Percentiles rank a stretch among this genome's conserved stretches.
Conservation (phyloP, 352 stramenopile species). For the Plasmopara halstedii region DNA sequence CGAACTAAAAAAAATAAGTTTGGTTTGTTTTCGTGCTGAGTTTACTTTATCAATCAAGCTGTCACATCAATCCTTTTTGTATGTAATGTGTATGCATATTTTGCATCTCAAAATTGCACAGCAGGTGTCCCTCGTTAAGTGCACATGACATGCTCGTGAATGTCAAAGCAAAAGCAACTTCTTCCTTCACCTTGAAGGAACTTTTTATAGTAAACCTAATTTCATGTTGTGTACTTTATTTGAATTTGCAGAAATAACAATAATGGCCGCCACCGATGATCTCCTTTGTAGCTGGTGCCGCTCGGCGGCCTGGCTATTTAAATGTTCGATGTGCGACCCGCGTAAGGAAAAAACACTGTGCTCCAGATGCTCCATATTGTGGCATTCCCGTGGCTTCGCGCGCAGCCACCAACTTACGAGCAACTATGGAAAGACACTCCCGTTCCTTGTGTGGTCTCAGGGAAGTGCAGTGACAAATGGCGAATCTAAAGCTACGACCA, state of each 20-base stretch:
- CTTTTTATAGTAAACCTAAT: not conserved
- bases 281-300: constrained; percentile 30
- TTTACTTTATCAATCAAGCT: too few species aligned
- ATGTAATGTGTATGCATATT: too few species aligned
- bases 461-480: not conserved
- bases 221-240: not conserved
- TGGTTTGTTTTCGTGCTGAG: constrained; percentile 35
- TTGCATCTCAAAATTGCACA: too few species aligned
- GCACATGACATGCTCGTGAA: too few species aligned
- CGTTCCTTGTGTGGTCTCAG: constrained; percentile 17
- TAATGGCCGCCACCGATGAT: not conserved
- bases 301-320: constrained; percentile 17
- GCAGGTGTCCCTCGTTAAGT: too few species aligned
- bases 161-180: too few species aligned
- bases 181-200: too few species aligned
- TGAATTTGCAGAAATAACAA: not conserved
- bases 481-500: not conserved
- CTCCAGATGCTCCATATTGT: constrained; percentile 18
- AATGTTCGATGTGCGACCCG: constrained; percentile 33
- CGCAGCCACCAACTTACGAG: constrained; percentile 26
- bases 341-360: constrained; percentile 25
- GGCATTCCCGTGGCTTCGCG: constrained; percentile 33
- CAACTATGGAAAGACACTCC: constrained; percentile 11
- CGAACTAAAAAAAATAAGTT: constrained; percentile 23
- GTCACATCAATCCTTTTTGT: too few species aligned